A percentile compares a stretch with the other conserved stretches of the same genome.
These are phyloP conservation scores for Tephrocybe sp. DNA, from an alignment of 768 basidiomycete genomes.

Conservation along the genomic window DNA sequence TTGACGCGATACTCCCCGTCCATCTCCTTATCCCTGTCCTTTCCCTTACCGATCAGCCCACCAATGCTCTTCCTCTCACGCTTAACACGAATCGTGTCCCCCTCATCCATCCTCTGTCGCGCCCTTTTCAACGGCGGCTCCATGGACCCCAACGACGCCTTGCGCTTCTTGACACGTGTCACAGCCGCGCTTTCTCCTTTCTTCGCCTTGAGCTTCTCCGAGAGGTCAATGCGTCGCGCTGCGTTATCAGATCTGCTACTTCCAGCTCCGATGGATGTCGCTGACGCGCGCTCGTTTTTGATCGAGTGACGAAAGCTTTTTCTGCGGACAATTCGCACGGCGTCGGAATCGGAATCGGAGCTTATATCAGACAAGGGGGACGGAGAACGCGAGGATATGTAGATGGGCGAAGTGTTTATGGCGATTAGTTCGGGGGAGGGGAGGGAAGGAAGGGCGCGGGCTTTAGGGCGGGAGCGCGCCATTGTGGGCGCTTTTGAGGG, in stretches of 20 bases:
- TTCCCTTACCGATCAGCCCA: constrained; percentile 11
- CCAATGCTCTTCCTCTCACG: not conserved
- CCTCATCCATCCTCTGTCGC: constrained; percentile 10
- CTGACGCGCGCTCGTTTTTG: not conserved
- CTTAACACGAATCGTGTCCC: not conserved
- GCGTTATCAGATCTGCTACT: not conserved
- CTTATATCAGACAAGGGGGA: constrained; percentile 15
- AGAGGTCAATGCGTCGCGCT: constrained; percentile 2
- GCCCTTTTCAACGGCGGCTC: constrained; percentile 35
- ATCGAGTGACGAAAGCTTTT: constrained; percentile 7
- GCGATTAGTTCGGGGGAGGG: not conserved
- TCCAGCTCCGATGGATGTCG: not conserved
- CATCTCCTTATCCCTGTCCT: constrained; percentile 11
- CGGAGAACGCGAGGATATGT: constrained; percentile 16
- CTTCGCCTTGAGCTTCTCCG: constrained; percentile 15
- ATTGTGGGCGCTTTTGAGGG: not conserved
- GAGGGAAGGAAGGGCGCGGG: not conserved
- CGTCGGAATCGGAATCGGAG: constrained; percentile 7
- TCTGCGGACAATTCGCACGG: constrained; percentile 8
- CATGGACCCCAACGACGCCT: constrained; percentile 18
- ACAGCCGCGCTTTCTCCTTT: constrained; percentile 23
- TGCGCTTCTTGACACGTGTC: constrained; percentile 34
- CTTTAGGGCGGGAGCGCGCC: not conserved
- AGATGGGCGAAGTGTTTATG: constrained; percentile 10
- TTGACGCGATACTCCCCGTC: constrained; percentile 1